These are phyloP conservation scores for Pseudotsuga menziesii DNA, from an alignment of 75 land plant species.

Conservation along the genomic window DNA sequence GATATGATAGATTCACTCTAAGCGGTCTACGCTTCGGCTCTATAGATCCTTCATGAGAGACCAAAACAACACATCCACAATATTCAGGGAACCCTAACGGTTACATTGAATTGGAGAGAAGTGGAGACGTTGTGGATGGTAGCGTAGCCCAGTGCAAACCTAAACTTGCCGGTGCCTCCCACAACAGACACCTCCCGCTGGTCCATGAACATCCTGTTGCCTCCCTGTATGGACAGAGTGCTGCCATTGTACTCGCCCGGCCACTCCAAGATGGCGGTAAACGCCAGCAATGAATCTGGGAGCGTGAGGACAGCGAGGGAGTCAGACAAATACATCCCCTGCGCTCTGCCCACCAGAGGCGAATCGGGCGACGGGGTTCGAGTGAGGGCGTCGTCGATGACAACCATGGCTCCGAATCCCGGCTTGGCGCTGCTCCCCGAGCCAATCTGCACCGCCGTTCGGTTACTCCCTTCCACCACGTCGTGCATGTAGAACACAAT, in stretches of 20 bases:
- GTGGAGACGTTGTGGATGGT: background rate
- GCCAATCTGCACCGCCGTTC: conserved; percentile 23
- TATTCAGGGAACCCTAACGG: too few species aligned
- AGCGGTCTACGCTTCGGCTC: too few species aligned
- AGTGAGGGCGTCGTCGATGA: conserved; percentile 37
- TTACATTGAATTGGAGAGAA: too few species aligned
- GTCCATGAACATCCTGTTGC: conserved; percentile 8
- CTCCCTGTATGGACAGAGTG: conserved; percentile 39
- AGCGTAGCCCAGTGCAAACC: conserved; percentile 46
- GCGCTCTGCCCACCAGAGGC: conserved; percentile 29
- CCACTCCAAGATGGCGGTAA: conserved; percentile 24
- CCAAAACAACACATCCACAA: too few species aligned
- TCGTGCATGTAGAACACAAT: conserved; percentile 40
- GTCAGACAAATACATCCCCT: conserved; percentile 25
- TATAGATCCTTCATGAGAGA: too few species aligned
- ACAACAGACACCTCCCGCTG: conserved; percentile 40
- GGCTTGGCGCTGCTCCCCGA: conserved; percentile 8
- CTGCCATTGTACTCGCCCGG: conserved; percentile 24
- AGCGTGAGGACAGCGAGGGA: background rate
- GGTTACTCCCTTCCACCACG: conserved; percentile 5
- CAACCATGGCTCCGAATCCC: conserved; percentile 21
- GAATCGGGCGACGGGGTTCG: conserved; percentile 19
- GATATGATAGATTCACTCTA: too few species aligned
- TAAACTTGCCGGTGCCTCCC: conserved; percentile 50
- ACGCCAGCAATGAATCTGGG: conserved; percentile 10